Evolutionary conservation across 2,329 filamentous ascomycete genomes (phyloP), one percentile per base, ranked within the genome.

Genomic region (Xylariaceae sp.): DNA sequence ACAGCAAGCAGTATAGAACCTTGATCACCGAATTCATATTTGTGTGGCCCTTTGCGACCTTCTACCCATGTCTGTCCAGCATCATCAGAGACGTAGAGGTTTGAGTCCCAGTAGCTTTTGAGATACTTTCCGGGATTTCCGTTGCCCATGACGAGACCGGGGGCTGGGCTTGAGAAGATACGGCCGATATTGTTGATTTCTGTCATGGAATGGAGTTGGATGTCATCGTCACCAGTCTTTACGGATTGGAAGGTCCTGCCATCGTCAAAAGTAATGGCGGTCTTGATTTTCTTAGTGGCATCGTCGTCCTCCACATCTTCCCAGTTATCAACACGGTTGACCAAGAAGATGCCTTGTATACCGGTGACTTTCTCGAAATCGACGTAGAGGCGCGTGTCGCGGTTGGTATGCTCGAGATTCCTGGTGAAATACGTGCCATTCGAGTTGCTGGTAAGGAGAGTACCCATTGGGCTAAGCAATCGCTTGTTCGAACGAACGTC

Each of bases 351-450:
- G 27, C 93, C 93, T 64, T 97, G 91, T 27, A 98, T 92, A 44
- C 86, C 85, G 33, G 85, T 78, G 42, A 98, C 83, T 68, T 95
- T 95, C 64, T 98, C 93, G 59, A 97, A 98, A 65, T 98, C 93
- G 40, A 98, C 91, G 46, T 83, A 79, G 3, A 89, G 90, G 22
- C 71, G 68, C 8, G 64, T 57, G 59, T 92, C 86, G 58, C 91
- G 86, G 65, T 98, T 97, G 25, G 92, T 96, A 64, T 96, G 86
- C 48, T 94, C 87, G 45, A 92, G 79, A 59, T 95, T 97, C 60
- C 86, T 83, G 2, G 87, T 93, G 64, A 97, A 98, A 66, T 92
- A 96, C 2, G 90, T 96, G 49, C 93, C 93, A 63, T 97, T 94
- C 23, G 91, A 97, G 64, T 98, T 98, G 63, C 92, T 97, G 5